Percentiles rank a stretch among this genome's conserved stretches.
phyloP scores from a whole-genome alignment of 148 eudicot species.

The Hydrangea macrophylla region DNA sequence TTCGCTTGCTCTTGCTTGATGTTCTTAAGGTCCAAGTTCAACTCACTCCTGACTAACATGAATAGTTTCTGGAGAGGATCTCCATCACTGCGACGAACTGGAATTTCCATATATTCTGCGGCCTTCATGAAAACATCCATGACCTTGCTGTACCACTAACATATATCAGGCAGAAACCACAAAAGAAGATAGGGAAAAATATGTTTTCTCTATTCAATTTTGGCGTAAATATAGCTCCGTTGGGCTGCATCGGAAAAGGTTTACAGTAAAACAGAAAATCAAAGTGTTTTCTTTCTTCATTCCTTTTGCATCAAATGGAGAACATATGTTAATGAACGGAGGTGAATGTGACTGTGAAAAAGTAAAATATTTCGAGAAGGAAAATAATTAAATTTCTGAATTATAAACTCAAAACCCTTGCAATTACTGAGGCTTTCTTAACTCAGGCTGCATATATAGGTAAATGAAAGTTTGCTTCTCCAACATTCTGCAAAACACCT shows the following conservation, averaged over 20 bases:
- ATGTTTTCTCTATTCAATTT: not conserved
- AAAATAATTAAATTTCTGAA: not conserved
- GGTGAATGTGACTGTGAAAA: not conserved
- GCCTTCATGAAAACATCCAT: conserved; percentile 27
- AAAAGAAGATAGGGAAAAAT: not conserved
- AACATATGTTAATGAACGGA: no score
- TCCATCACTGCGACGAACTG: conserved; percentile 23
- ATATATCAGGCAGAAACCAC: not conserved
- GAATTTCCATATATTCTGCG: conserved; percentile 22
- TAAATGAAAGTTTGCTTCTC: not conserved
- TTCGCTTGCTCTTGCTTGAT: conserved; percentile 23
- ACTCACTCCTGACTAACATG: conserved; percentile 23
- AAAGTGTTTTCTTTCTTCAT: no score
- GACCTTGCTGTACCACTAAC: conserved; percentile 19
- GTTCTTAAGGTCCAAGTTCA: conserved; percentile 24
- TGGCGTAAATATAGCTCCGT: not conserved
- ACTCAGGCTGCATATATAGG: not conserved
- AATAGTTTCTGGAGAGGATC: conserved; percentile 22
- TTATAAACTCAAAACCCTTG: not conserved
- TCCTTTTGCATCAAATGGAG: no score
- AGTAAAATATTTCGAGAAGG: not conserved
- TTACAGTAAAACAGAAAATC: not conserved
- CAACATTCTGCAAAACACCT: not conserved
- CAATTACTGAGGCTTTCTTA: not conserved
- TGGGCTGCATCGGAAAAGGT: not conserved